Percentiles rank a stretch among this genome's conserved stretches.
Evolutionary conservation across 371 early-diverging fungal genomes (phyloP).

Genomic region (Apophysomyces trapeziformis): DNA sequence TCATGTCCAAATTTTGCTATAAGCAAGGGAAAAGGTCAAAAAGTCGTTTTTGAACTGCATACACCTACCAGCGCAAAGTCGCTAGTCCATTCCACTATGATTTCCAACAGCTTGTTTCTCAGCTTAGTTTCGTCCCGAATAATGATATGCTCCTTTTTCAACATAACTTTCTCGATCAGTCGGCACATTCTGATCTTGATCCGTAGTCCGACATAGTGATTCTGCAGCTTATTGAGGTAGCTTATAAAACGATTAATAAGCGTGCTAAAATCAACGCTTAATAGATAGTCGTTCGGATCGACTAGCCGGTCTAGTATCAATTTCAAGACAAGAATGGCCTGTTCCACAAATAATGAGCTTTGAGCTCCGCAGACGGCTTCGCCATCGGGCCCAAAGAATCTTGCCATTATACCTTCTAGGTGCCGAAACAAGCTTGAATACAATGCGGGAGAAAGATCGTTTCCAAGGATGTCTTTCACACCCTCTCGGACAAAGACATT

Average conservation of each 20-base stretch:
- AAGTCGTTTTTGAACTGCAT: slow-evolving; percentile 8
- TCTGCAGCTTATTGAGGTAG: slow-evolving; percentile 75
- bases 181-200: slow-evolving; percentile 86
- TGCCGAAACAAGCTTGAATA: slow-evolving; percentile 80
- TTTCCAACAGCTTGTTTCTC: slow-evolving; percentile 78
- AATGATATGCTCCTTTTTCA: slow-evolving; percentile 76
- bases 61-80: slow-evolving; percentile 50
- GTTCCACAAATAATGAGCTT: slow-evolving; percentile 85
- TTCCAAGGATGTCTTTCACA: slow-evolving; percentile 84
- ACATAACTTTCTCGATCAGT: slow-evolving; percentile 77
- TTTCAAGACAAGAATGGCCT: slow-evolving; percentile 82
- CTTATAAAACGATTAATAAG: slow-evolving; percentile 72
- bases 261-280: slow-evolving; percentile 79
- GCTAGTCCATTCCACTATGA: slow-evolving; percentile 84
- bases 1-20: background rate
- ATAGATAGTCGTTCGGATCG: slow-evolving; percentile 64
- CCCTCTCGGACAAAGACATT: slow-evolving; percentile 84
- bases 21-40: background rate
- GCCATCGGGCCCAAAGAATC: slow-evolving; percentile 70
- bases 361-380: slow-evolving; percentile 71
- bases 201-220: slow-evolving; percentile 62
- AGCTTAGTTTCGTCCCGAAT: slow-evolving; percentile 83
- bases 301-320: slow-evolving; percentile 78
- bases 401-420: slow-evolving; percentile 64
- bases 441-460: slow-evolving; percentile 76